A percentile compares a stretch with the other conserved stretches of the same genome.
Conservation (phyloP, 169 alveolate species). For the Cystoisospora suis region DNA sequence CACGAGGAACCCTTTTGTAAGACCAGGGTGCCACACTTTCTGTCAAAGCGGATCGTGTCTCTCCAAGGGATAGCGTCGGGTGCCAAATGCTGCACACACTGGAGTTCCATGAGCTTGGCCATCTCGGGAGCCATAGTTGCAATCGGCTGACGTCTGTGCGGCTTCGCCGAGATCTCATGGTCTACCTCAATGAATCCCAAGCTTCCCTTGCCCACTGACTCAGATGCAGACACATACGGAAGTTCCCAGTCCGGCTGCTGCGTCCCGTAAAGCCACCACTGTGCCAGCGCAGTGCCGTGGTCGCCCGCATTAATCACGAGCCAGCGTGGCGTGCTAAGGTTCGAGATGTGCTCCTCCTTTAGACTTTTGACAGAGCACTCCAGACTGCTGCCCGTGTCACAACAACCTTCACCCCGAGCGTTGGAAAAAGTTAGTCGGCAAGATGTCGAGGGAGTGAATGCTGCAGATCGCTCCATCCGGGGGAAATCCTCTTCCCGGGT, state of each 20-base stretch:
- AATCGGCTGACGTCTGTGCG: too few relatives aligned
- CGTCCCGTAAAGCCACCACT: constrained; percentile 43
- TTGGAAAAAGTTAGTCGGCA: neutral
- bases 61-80: constrained; percentile 26
- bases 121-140: neutral
- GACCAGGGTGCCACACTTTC: neutral
- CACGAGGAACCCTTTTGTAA: neutral
- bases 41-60: too few relatives aligned
- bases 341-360: neutral
- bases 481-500: neutral
- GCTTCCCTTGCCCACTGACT: too few relatives aligned
- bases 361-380: neutral
- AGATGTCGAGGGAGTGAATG: neutral
- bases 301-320: neutral
- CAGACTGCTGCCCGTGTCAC: neutral
- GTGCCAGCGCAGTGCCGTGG: neutral
- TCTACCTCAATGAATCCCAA: too few relatives aligned
- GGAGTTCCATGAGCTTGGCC: neutral
- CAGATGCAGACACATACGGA: too few relatives aligned
- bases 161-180: too few relatives aligned
- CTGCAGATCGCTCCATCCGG: neutral
- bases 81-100: constrained; percentile 8
- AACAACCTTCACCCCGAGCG: neutral
- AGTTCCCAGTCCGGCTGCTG: too few relatives aligned
- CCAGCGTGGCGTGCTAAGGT: neutral